Conservation (phyloP, 495 filamentous ascomycete species). For the Choiromyces venosus region DNA sequence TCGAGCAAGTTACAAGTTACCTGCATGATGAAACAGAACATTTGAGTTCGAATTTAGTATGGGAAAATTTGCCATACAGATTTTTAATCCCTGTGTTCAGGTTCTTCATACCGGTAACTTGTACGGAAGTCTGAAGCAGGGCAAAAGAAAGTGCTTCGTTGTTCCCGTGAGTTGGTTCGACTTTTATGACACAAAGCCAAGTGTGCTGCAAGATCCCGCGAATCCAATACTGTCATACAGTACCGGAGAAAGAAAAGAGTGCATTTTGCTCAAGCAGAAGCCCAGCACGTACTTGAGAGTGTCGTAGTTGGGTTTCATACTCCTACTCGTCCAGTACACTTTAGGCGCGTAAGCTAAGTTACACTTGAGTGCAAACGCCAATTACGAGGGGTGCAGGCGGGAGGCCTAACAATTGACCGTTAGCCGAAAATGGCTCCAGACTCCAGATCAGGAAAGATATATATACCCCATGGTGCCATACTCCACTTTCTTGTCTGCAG, state of each 20-base stretch:
- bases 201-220: background rate
- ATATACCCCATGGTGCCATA: background rate
- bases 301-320: background rate
- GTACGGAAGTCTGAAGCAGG: background rate
- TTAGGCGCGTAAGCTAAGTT: background rate
- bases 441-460: background rate
- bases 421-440: background rate
- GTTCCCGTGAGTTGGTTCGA: background rate
- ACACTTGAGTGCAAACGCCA: background rate
- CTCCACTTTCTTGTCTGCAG: background rate
- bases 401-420: background rate
- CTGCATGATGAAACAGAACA: too few relatives aligned
- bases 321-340: too few relatives aligned
- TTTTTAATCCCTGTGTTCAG: too few relatives aligned
- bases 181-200: background rate
- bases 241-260: background rate
- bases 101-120: too few relatives aligned
- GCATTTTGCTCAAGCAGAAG: background rate
- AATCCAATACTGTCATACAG: background rate
- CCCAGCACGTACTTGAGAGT: too few relatives aligned
- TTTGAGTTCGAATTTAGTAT: too few relatives aligned
- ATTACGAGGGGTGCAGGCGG: background rate
- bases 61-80: too few relatives aligned
- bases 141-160: background rate
- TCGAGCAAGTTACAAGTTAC: background rate